Percentiles rank a stretch among this genome's conserved stretches.
phyloP scores from a whole-genome alignment of 164 flowering plant species.

The Stephania japonica region DNA sequence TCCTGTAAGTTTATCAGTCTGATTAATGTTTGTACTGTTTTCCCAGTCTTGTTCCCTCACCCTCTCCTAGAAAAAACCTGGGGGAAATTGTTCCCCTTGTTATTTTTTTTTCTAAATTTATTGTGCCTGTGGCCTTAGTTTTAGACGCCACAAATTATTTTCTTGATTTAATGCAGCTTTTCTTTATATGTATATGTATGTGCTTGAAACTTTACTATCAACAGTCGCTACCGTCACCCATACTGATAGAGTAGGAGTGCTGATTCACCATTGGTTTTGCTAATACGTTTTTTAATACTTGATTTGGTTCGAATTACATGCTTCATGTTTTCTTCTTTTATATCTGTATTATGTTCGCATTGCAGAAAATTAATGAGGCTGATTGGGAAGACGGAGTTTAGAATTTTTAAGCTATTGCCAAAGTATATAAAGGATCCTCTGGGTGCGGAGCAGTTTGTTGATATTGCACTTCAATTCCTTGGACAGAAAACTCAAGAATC shows the following conservation, averaged over 20 bases:
- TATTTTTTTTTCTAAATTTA: neutral
- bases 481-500: conserved; percentile 32
- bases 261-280: neutral
- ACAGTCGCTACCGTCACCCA: neutral
- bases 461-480: conserved; percentile 61
- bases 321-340: neutral
- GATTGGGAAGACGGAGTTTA: conserved; percentile 50
- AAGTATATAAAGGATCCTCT: conserved; percentile 48
- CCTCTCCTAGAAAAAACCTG: neutral
- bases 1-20: neutral
- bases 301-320: neutral
- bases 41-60: neutral
- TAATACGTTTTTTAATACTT: neutral
- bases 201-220: neutral
- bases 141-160: neutral
- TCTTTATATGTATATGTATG: neutral
- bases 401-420: conserved; percentile 52
- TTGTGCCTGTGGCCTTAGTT: neutral
- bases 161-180: neutral
- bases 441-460: conserved; percentile 48
- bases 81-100: neutral
- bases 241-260: neutral
- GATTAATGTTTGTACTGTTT: neutral
- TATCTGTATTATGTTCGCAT: neutral
- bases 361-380: conserved; percentile 45